A percentile compares a stretch with the other conserved stretches of the same genome.
phyloP scores from a whole-genome alignment of 495 filamentous ascomycete species.

The Tuber melanosporum region DNA sequence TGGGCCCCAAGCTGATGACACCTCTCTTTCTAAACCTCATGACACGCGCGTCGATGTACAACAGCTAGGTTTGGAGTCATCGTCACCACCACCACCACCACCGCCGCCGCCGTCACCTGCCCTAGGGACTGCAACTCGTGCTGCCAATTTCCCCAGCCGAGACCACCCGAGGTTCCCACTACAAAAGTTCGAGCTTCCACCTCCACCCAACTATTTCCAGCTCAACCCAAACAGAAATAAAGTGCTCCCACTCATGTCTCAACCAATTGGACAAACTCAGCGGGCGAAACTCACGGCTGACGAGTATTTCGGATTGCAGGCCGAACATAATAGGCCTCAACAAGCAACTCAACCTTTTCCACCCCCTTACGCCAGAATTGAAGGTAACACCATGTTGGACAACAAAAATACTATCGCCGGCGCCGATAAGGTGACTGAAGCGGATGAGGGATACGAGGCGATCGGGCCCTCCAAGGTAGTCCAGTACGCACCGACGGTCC shows the following conservation, averaged over 20 bases:
- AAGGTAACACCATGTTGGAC: not conserved
- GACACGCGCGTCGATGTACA: not conserved
- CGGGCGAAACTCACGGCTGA: not conserved
- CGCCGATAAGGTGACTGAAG: not conserved
- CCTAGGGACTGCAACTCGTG: not conserved
- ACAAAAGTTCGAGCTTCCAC: not conserved
- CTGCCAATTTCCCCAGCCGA: not conserved
- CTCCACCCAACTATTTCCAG: not conserved
- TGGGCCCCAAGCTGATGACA: not conserved
- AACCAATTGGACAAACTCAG: not conserved
- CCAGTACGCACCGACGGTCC: not conserved
- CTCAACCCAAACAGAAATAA: fast-evolving
- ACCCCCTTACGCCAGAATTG: not conserved
- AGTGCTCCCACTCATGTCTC: not conserved
- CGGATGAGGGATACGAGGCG: not conserved
- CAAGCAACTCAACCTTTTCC: not conserved
- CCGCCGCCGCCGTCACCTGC: not conserved
- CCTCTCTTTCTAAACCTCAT: not conserved
- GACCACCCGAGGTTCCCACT: not conserved
- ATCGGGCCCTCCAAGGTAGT: not conserved
- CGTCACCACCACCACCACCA: not conserved
- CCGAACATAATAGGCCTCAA: not conserved
- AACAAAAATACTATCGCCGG: not conserved
- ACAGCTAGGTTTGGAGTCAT: not conserved
- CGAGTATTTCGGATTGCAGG: not conserved